Evolutionary conservation across 371 early-diverging fungal genomes (phyloP), one percentile per base, ranked within the genome.

Genomic region (Choanephora cucurbitarum): DNA sequence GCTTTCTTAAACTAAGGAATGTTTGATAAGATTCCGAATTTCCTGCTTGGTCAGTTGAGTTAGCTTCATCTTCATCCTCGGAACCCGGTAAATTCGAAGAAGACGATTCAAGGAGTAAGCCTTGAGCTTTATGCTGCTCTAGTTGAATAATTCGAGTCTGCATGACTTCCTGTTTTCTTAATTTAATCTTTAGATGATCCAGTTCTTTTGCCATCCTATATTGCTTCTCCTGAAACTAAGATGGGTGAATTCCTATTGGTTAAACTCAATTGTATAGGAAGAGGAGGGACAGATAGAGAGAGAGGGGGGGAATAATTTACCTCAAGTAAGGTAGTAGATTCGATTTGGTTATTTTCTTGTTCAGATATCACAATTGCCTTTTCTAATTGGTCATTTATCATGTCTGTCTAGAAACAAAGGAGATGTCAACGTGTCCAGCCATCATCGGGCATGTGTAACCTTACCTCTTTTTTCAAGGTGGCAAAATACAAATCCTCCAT

Each of bases 331-430:
- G 28, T 7, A 28, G 7, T 28, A 7, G 3, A 7, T 28, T 28
- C 28, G 7, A 7, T 28, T 28, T 3, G 28, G 28, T 28, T 28
- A 7, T 3, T 28, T 28, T 28, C 28, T 28, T 28, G 28, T 28
- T 28, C 28, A 28, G 28, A 3, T 7, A 28, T 5, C 73, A 69
- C 49, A 78, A 57, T 48, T 77, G 67, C 13, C 81, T 75, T 13
- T 75, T 69, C 44, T 75, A 75, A 70, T 13, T 77, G 72, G 23
- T 72, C 66, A 60, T 82, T 81, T 5, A 77, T 55, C 23, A 44
- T 40, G 18, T 64, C 58, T 41, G 54, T 64, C 49, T 60, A 53
- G 28, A 28, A 28, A 28, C 28, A 28, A 28, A 28, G 28, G 28
- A 28, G 28, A 28, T 28, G 28, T 28, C 28, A 28, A 28, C 28